Conservation (phyloP, 805 yeast species). For the Candida railenensis region DNA sequence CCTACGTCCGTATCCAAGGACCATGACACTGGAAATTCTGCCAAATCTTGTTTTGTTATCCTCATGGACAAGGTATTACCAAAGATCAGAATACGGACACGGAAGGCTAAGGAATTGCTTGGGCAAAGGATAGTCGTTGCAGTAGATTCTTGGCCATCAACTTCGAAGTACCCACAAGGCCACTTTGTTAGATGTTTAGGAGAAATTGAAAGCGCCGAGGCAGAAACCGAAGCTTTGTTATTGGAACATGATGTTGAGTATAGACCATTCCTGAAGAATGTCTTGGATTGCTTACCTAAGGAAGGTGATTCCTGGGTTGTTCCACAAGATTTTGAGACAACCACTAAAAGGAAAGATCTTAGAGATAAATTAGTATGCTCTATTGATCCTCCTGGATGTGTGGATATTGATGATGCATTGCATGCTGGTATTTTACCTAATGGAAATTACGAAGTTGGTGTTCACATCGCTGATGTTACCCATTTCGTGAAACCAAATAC, state of each 20-base stretch:
- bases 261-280: conserved; percentile 91
- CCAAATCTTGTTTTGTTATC: conserved; percentile 77
- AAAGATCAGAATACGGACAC: conserved; percentile 78
- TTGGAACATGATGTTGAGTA: conserved; percentile 96
- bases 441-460: conserved; percentile 97
- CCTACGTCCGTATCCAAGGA: conserved; percentile 63
- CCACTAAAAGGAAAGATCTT: conserved; percentile 72
- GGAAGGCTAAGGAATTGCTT: conserved; percentile 77
- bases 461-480: conserved; percentile 98
- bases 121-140: conserved; percentile 91
- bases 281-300: conserved; percentile 83
- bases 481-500: conserved; percentile 94
- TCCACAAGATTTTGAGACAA: conserved; percentile 54
- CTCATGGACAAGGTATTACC: conserved; percentile 91
- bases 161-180: conserved; percentile 86
- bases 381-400: conserved; percentile 97
- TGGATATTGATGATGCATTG: conserved; percentile 94
- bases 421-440: conserved; percentile 84
- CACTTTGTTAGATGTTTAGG: conserved; percentile 92
- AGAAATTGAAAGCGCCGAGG: conserved; percentile 84
- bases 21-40: conserved; percentile 57
- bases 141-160: conserved; percentile 87
- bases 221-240: conserved; percentile 93
- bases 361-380: conserved; percentile 90
- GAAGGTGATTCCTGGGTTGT: conserved; percentile 96